Evolutionary conservation across 2,329 filamentous ascomycete genomes (phyloP), one percentile per base, ranked within the genome.

Genomic region (Thielaviopsis euricoi): DNA sequence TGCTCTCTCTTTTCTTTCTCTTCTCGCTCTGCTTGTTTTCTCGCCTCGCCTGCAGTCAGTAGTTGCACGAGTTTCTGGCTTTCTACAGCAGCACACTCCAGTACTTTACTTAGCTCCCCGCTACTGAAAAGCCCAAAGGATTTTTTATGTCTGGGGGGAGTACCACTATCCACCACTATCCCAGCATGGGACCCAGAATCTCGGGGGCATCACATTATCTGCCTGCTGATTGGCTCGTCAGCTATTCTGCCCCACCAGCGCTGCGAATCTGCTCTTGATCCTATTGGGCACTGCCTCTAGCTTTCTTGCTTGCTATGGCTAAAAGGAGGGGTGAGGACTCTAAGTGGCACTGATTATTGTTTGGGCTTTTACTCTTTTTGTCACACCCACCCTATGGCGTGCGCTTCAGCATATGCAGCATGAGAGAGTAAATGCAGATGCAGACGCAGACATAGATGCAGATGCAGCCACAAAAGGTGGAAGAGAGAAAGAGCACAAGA

Each of bases 131-230:
- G 33, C 33, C 49, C 37, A 50, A 50, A 57, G 29, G 55, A 57
- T 57, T 52, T 9, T 19, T 22, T 37, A 21, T 52, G 40, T 43
- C 40, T 29, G 29, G 52, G 23, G 29, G 55, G 51, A 25, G 55
- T 57, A 29, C 10, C 49, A 29, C n/a, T 57, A 57, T 57, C n/a
- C 25, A 29, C 10, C 49, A 29, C n/a, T 57, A 57, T 57, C n/a
- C 25, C 29, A 29, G 21, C 48, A 21, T 23, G 25, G 17, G 17
- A 48, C 53, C 53, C 53, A 55, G 53, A n/a, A 19, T 21, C 53
- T 48, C 46, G 53, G 53, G 40, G 53, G 46, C 53, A 21, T 43
- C 43, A 43, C 21, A 55, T 49, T 55, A n/a, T 21, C 19, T 21
- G n/a, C 22, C 40, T 23, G 17, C 13, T 55, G 22, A 55, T 55